Conservation (phyloP, 345 rosid species). For the Melastoma malabathricum region DNA sequence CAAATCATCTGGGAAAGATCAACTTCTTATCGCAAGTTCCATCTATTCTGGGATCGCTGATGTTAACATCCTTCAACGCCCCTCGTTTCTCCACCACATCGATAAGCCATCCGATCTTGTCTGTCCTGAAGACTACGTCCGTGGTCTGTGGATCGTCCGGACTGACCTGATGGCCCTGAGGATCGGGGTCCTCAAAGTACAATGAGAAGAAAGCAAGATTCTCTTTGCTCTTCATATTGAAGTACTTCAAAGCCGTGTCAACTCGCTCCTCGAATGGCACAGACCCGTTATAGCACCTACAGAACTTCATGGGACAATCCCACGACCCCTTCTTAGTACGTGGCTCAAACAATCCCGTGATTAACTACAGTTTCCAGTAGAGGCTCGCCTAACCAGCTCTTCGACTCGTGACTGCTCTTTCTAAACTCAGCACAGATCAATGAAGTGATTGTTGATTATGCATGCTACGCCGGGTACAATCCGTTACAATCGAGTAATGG, state of each 20-base stretch:
- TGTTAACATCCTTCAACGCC: constrained; percentile 66
- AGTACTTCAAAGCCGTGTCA: constrained; percentile 56
- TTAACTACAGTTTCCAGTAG: constrained; percentile 83
- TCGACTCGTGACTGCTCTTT: constrained; percentile 70
- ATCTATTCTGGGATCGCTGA: constrained; percentile 96
- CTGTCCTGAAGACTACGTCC: constrained; percentile 63
- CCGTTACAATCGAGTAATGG: constrained; percentile 94
- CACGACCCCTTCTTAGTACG: constrained; percentile 76
- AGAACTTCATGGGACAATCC: constrained; percentile 50
- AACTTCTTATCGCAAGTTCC: constrained; percentile 84
- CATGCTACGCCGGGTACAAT: constrained; percentile 79
- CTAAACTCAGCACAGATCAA: constrained; percentile 57
- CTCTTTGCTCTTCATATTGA: constrained; percentile 54
- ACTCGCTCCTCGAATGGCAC: constrained; percentile 84
- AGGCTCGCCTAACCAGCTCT: constrained; percentile 97
- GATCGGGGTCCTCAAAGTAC: constrained; percentile 96
- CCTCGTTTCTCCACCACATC: constrained; percentile 70
- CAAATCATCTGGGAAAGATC: constrained; percentile 59
- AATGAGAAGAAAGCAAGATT: constrained; percentile 71
- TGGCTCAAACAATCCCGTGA: constrained; percentile 71
- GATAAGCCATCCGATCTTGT: constrained; percentile 64
- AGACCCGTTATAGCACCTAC: constrained; percentile 53
- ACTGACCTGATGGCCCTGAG: constrained; percentile 87
- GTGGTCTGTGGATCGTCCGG: constrained; percentile 81
- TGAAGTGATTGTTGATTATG: constrained; percentile 54